Evolutionary conservation across 2,329 filamentous ascomycete genomes (phyloP).

Genomic region (Pezicula carpinea): DNA sequence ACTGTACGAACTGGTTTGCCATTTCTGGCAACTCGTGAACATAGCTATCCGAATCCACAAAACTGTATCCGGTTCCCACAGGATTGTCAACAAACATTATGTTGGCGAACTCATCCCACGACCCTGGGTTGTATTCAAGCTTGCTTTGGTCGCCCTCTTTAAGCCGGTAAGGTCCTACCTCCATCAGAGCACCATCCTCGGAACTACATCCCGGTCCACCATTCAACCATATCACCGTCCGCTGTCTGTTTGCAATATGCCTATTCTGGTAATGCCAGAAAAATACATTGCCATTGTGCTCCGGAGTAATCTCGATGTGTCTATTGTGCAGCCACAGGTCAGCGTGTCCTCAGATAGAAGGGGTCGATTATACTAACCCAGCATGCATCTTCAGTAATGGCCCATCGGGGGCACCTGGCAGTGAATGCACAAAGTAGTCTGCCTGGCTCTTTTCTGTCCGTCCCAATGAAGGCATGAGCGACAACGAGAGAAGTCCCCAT

Average conservation of each 20-base stretch:
- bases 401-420: slow-evolving; percentile 78
- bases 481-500: slow-evolving; percentile 36
- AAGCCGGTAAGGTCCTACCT: slow-evolving; percentile 88
- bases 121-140: slow-evolving; percentile 81
- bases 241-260: slow-evolving; percentile 86
- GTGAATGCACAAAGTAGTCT: slow-evolving; percentile 82
- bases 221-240: slow-evolving; percentile 95
- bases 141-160: slow-evolving; percentile 58
- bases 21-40: slow-evolving; percentile 82
- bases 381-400: slow-evolving; percentile 94
- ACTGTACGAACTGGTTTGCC: slow-evolving; percentile 81
- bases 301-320: slow-evolving; percentile 83
- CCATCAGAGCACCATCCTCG: slow-evolving; percentile 94
- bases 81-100: slow-evolving; percentile 96
- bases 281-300: slow-evolving; percentile 89
- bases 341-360: slow-evolving; percentile 2
- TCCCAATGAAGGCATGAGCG: slow-evolving; percentile 35
- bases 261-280: slow-evolving; percentile 98
- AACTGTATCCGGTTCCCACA: slow-evolving; percentile 94
- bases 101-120: slow-evolving; percentile 98
- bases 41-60: slow-evolving; percentile 85
- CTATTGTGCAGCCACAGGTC: slow-evolving; percentile 40
- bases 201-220: slow-evolving; percentile 96
- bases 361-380: slow-evolving; percentile 57
- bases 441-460: slow-evolving; percentile 58